Conservation (phyloP, 1,284 basidiomycete genomes). For the Fistulina hepatica region DNA sequence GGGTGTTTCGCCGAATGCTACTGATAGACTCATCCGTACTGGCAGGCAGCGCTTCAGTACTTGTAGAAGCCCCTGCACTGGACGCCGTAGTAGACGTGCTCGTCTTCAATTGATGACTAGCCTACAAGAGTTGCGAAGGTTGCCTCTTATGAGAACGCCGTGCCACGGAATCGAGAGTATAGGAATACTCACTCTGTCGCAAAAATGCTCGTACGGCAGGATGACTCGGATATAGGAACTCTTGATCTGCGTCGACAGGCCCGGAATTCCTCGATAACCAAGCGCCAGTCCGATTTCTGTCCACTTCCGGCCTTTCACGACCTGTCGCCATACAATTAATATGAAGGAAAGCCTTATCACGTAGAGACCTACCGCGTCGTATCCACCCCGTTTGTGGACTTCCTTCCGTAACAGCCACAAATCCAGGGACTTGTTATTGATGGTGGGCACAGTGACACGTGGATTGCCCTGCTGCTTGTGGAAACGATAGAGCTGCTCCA, state of each 20-base stretch:
- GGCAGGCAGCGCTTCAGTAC: no score
- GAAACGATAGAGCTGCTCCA: slow-evolving; percentile 92
- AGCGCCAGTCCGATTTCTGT: slow-evolving; percentile 71
- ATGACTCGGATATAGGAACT: slow-evolving; percentile 87
- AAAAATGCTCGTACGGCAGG: slow-evolving; percentile 89
- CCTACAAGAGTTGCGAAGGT: no score
- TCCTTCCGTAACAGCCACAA: slow-evolving; percentile 89
- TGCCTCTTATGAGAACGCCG: no score
- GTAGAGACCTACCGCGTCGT: slow-evolving; percentile 54
- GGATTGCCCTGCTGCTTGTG: slow-evolving; percentile 85
- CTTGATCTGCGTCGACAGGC: slow-evolving; percentile 80
- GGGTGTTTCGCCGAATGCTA: no score
- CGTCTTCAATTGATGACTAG: no score
- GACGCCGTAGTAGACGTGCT: no score
- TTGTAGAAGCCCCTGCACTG: no score
- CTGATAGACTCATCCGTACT: no score
- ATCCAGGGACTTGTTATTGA: slow-evolving; percentile 88
- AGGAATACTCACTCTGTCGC: slow-evolving; percentile 64
- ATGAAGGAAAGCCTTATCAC: slow-evolving; percentile 12
- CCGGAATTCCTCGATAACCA: slow-evolving; percentile 74
- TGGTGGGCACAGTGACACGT: slow-evolving; percentile 80
- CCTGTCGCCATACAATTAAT: slow-evolving; percentile 33
- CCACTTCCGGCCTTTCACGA: slow-evolving; percentile 77
- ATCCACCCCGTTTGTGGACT: slow-evolving; percentile 81
- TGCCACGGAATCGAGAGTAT: no score